Base-by-base conservation (phyloP, 2,329 filamentous ascomycete species). In the Chaetomiaceae sp. region DNA sequence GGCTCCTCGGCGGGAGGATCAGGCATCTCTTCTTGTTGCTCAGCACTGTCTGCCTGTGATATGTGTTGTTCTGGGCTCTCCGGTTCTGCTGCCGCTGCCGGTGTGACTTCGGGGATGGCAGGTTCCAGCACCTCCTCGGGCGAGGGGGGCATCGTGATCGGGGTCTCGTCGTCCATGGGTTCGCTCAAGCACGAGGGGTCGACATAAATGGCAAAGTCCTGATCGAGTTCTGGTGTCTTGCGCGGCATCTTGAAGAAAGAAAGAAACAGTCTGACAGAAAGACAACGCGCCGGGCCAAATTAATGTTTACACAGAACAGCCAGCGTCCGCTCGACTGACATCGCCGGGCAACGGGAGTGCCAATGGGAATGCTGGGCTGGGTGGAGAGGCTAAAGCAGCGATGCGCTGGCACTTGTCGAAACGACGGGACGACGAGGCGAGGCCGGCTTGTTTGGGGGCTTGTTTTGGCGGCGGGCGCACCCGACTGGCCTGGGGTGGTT, bases 131-230 rank as follows among this genome's bases (percentile, higher is more conserved):
- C 16, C 37, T 58, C 54, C 20, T 58, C 55, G 55, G 55, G 38
- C 33, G 50, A 39, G 10, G 44, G 31, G 9, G 44, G 34, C 40
- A 34, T 33, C 16, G 57, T 59, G 16, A 55, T 44, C n/a, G 46
- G 47, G 34, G 51, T 57, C 27, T 65, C 60, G 53, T 73, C 68
- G 58, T 71, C 66, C 66, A 72, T 72, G 50, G 66, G 65, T 37
- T 66, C 66, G 60, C 64, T 70, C 48, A 71, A 41, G 58, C 71
- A 75, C 48, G 71, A 75, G 38, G 63, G 62, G 60, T 78, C 74
- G 60, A 74, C 66, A 66, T 73, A 72, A 57, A 74, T 77, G 8
- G 74, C 63, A 54, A 78, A 76, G 56, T 76, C 69, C 57, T 67
- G 58, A 53, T 73, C 68, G 17, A 58, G 55, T 42, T 57, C 62